Percentiles rank a stretch among this genome's conserved stretches.
Evolutionary conservation across 1,284 basidiomycete species (phyloP).

Genomic region (Kalmanozyma brasiliensis): DNA sequence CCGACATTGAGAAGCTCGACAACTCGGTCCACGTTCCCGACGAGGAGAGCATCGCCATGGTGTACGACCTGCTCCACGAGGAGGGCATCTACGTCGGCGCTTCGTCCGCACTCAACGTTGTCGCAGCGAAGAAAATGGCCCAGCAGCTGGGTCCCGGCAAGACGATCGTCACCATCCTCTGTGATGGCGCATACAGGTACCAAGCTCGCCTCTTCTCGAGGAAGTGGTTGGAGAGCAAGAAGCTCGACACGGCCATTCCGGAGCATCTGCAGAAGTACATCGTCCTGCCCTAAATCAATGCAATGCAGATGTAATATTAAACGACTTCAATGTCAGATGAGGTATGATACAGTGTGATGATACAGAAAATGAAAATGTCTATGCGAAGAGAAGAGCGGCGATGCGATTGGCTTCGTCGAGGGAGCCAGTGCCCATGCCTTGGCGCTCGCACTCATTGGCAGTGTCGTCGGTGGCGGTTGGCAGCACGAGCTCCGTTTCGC

Average conservation of each 20-base stretch:
- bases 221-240: constrained; percentile 88
- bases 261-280: constrained; percentile 87
- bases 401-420: constrained; percentile 28
- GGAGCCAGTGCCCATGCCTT: constrained; percentile 38
- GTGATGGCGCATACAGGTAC: constrained; percentile 95
- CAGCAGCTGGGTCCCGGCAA: constrained; percentile 82
- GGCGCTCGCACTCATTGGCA: constrained; percentile 12
- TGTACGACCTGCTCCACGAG: constrained; percentile 89
- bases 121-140: constrained; percentile 89
- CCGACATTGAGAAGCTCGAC: constrained; percentile 79
- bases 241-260: constrained; percentile 82
- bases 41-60: constrained; percentile 88
- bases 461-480: constrained; percentile 1
- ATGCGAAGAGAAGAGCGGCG: constrained; percentile 1
- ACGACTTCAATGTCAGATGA: no score
- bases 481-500: constrained; percentile 12
- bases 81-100: constrained; percentile 98
- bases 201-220: constrained; percentile 96
- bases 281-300: constrained; percentile 76
- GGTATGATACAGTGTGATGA: constrained; percentile 23
- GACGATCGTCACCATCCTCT: constrained; percentile 87
- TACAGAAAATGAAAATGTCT: background rate
- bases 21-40: constrained; percentile 89
- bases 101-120: constrained; percentile 93
- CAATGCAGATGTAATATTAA: no score